Base-by-base conservation (phyloP, 2,329 filamentous ascomycete genomes). In the Zelopaecilomyces penicillatus region DNA sequence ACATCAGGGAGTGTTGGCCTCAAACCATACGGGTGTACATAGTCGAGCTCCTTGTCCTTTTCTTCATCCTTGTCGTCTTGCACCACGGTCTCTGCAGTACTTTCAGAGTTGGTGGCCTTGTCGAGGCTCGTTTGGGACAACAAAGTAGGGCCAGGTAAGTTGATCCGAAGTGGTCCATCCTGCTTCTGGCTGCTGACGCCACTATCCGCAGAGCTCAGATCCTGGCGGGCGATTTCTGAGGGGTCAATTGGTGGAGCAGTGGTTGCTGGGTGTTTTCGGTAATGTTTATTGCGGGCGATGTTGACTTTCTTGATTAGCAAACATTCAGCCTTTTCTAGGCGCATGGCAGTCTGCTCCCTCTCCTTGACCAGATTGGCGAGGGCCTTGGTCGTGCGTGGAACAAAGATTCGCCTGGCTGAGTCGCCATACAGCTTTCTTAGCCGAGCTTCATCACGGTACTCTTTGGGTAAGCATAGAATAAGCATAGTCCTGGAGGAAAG, bases 401-500 rank as follows among this genome's bases (percentile, higher is more conserved):
- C 79, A 88, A 90, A 97, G 33, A 96, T 74, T 48, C 83, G 81
- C 65, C 85, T 85, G 34, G 95, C 87, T 10, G 85, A 78, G 27
- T 85, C 74, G 29, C 89, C 88, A 57, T 96, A 95, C 52, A 95
- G 81, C 54, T 80, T 80, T 50, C 85, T 80, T 44, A 96, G 70
- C 54, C 80, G 84, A n/a, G 74, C 73, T 63, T 90, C 81, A 54
- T 88, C 78, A 42, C 93, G 76, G 52, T 94, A 95, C 6, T 80
- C 70, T 19, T 80, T 68, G 2, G 91, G 91, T 1, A 96, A 88
- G 2, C 87, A 85, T 2, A 88, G 85, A 64, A 95, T 89, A 9
- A 98, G 79, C 1, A 97, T 85, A 1, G 90, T 96, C 43, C 88
- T 82, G 3, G 90, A 91, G 2, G 91, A 96, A 38, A 96, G 81